Conservation (phyloP, 805 yeast species). For the Torulaspora microellipsoides region DNA sequence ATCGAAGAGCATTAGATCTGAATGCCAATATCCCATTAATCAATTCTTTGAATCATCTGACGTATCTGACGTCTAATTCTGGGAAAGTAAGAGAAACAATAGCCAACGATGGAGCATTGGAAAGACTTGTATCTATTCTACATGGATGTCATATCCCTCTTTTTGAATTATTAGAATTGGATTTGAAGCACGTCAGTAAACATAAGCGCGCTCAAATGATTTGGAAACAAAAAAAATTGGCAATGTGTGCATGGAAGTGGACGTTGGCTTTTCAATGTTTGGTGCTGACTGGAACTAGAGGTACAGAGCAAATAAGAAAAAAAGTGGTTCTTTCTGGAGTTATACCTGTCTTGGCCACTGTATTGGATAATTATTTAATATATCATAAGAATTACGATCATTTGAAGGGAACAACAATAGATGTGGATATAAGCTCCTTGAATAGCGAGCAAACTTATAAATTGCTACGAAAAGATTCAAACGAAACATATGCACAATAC, state of each 20-base stretch:
- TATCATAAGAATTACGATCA: conserved; percentile 36
- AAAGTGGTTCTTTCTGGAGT: conserved; percentile 90
- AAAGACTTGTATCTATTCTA: conserved; percentile 76
- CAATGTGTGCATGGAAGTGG: conserved; percentile 95
- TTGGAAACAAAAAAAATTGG: conserved; percentile 35
- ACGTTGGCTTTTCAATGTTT: conserved; percentile 89
- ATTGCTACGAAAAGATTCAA: conserved; percentile 15
- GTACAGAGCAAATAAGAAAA: conserved; percentile 78
- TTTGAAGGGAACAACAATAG: conserved; percentile 13
- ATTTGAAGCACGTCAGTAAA: conserved; percentile 17
- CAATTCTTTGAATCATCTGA: conserved; percentile 84
- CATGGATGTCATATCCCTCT: conserved; percentile 61
- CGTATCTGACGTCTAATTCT: conserved; percentile 79
- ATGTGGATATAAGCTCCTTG: conserved; percentile 17
- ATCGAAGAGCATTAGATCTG: conserved; percentile 87
- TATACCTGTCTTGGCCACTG: conserved; percentile 85
- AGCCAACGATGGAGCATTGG: conserved; percentile 86
- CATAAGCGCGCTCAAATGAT: conserved; percentile 23
- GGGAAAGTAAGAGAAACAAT: conserved; percentile 88
- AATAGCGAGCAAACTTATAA: conserved; percentile 15
- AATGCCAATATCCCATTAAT: conserved; percentile 86
- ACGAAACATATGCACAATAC: conserved; percentile 21
- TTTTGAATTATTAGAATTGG: conserved; percentile 18
- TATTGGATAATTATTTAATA: conserved; percentile 76
- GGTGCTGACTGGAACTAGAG: conserved; percentile 87